Base-by-base conservation (phyloP, 129 eudicot genomes). In the Logfia minima region DNA sequence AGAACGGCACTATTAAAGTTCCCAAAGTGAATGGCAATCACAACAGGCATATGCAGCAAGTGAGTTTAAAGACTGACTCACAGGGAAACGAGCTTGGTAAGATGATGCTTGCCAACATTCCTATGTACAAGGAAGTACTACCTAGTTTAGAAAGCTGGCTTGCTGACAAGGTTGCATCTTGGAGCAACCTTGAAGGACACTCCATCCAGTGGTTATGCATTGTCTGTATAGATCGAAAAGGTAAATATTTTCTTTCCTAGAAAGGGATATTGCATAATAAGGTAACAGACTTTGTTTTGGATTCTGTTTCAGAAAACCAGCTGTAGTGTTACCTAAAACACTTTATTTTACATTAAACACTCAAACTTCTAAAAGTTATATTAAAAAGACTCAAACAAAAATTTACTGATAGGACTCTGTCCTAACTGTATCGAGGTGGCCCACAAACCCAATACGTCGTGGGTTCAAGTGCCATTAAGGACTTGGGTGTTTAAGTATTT, bases 181-280 rank as follows among this genome's bases (percentile, higher is more conserved):
- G 98, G 98, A 86, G 86, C 83, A 75, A 85, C 70, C 86, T 79
- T 31, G 90, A 90, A 86, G 96, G 98, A 28, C 84, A 88, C 76
- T 85, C 96, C n/a, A 75, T 92, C 80, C 94, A 90, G 81, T 92
- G 98, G 98, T 80, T 92, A 73, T 92, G 88, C 81, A 85, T 92
- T 16, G 86, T 83, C 70, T 88, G 89, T 77, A 85, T 90, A 59
- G 94, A 92, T 82, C 89, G 92, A 66, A 90, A 82, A 88, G 98
- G 98, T 92, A 84, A 43, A 10, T 78, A 14, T 16, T 19, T 6
- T 70, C 9, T 8, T n/a, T 24, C 19, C 28, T 3, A 45, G 16
- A 21, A 5, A 9, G 26, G 58, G 35, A 61, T 23, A 52, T 62
- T 60, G 17, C 31, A 59, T 59, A 22, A 19, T 22, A 59, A 41